Percentiles rank a stretch among this genome's conserved stretches.
Conservation (phyloP, 2,329 filamentous ascomycete genomes). For the Cercospora canescens region DNA sequence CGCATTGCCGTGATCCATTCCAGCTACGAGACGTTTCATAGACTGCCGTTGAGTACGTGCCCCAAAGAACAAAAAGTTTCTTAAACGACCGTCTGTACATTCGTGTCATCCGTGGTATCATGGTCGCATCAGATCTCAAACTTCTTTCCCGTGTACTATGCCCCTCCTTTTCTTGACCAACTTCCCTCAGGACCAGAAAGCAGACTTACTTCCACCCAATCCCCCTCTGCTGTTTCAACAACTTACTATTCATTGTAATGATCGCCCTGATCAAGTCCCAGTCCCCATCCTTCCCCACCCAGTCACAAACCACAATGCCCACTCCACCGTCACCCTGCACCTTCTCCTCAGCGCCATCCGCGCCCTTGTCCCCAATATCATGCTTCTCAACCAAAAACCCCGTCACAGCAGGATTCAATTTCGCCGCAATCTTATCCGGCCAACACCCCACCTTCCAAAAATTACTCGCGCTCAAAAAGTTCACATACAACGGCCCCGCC, state of each 20-base stretch:
- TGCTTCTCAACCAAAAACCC: conserved; percentile 59
- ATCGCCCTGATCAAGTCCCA: conserved; percentile 89
- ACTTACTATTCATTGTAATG: conserved; percentile 75
- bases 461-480: conserved; percentile 88
- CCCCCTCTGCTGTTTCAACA: conserved; percentile 27
- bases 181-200: too few species aligned
- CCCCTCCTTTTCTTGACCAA: neutral
- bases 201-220: conserved; percentile 25
- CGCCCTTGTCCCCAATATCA: conserved; percentile 36
- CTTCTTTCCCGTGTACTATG: too few species aligned
- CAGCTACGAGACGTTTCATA: neutral
- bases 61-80: neutral
- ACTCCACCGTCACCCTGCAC: conserved; percentile 60
- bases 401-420: conserved; percentile 76
- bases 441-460: conserved; percentile 92
- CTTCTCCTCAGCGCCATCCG: conserved; percentile 27
- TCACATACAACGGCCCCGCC: conserved; percentile 73
- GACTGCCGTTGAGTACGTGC: neutral
- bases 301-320: conserved; percentile 89
- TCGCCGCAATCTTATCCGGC: conserved; percentile 87
- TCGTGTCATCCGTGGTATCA: neutral
- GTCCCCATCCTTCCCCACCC: conserved; percentile 82
- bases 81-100: neutral
- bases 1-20: neutral
- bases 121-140: neutral